Base-by-base conservation (phyloP, 257 asterid species). In the Linderniella brevidens region DNA sequence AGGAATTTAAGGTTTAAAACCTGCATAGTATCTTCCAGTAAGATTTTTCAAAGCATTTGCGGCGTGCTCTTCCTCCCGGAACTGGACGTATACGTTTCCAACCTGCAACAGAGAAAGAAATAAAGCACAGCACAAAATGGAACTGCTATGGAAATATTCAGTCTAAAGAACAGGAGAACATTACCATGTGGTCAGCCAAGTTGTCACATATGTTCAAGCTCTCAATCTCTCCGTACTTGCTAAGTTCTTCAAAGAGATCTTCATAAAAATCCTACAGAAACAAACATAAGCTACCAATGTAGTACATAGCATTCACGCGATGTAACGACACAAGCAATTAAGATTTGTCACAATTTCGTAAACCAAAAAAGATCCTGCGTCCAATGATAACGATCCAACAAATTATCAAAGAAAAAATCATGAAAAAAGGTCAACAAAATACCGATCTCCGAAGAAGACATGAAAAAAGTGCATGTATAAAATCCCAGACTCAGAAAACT, bases 1-100 rank as follows among this genome's bases (percentile, higher is more conserved):
- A 5, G 37, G 10, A 16, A 32, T n/a, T 7, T 2, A 9, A 29
- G 25, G 50, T 1, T 50, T 44, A 13, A 42, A 55, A 86, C 98
- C 96, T 18, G 96, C 94, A 67, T 90, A 90, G 20, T 46, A 90
- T 60, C 96, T 74, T 37, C 99, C 99, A 17, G 96, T 73, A 46
- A 81, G 78, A 60, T 75, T 85, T 48, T 71, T 73, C 68, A 90
- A 60, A 9, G 99, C 99, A 49, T 71, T 90, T 45, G 83, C 78
- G 37, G 99, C 99, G 41, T 90, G 93, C 60, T 90, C 99, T 63
- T 90, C 96, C 71, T 90, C 96, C 51, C 93, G 71, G 59, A 85
- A 85, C 70, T 90, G 96, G 54, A 85, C 99, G 65, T 85, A 90
- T n/a, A 90, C 96, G 65, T 90, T 90, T 35, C 99, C 99, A 63